Evolutionary conservation across 768 basidiomycete species (phyloP).

Genomic region (Pluteus cervinus): DNA sequence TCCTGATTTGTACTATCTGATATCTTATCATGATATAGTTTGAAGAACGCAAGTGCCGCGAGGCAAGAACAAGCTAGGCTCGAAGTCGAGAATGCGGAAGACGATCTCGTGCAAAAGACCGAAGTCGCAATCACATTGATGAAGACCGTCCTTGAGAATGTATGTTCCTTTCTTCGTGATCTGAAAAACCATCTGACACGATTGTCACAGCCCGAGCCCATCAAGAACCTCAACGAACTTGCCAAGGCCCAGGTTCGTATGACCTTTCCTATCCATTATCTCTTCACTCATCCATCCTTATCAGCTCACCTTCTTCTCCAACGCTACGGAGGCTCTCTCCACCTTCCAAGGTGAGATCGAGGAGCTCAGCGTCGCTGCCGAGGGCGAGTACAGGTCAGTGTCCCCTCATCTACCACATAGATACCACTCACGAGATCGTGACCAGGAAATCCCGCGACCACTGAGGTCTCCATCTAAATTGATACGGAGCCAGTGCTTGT

Average conservation of each 20-base stretch:
- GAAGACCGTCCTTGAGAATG: slow-evolving; percentile 98
- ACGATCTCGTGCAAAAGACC: slow-evolving; percentile 96
- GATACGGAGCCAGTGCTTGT: background rate
- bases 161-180: slow-evolving; percentile 33
- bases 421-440: no score
- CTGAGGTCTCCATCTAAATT: slow-evolving; percentile 45
- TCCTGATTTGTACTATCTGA: background rate
- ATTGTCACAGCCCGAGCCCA: slow-evolving; percentile 88
- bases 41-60: slow-evolving; percentile 70
- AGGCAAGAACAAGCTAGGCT: slow-evolving; percentile 90
- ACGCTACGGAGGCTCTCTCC: slow-evolving; percentile 77
- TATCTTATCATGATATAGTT: slow-evolving; percentile 29
- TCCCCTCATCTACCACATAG: slow-evolving; percentile 1
- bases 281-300: slow-evolving; percentile 50
- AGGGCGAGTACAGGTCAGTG: slow-evolving; percentile 85
- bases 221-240: slow-evolving; percentile 91
- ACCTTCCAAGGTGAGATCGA: slow-evolving; percentile 88
- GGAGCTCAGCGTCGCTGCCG: slow-evolving; percentile 86
- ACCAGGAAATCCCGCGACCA: slow-evolving; percentile 85
- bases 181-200: no score
- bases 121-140: slow-evolving; percentile 95
- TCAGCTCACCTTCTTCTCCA: slow-evolving; percentile 65
- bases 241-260: slow-evolving; percentile 75
- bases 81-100: slow-evolving; percentile 90
- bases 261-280: background rate